Conservation (phyloP, 2,329 filamentous ascomycete genomes). For the Colletotrichum destructivum region DNA sequence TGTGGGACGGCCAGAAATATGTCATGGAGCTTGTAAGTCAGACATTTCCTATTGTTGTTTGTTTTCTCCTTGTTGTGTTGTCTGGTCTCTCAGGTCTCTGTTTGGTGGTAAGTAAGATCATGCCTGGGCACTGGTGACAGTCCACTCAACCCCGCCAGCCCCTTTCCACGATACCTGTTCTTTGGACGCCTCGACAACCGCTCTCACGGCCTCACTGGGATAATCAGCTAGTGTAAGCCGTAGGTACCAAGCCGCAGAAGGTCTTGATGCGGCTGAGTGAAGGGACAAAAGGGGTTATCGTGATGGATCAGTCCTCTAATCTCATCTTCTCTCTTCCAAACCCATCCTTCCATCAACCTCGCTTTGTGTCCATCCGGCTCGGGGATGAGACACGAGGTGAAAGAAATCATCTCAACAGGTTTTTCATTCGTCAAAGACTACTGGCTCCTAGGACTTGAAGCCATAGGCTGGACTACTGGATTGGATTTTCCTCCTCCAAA, state of each 20-base stretch:
- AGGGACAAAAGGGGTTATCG: neutral
- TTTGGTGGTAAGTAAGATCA: neutral
- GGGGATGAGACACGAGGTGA: neutral
- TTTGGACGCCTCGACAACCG: neutral
- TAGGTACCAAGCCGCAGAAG: neutral
- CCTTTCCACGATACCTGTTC: neutral
- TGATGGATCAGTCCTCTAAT: neutral
- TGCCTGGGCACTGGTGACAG: too few species aligned
- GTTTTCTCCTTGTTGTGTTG: neutral
- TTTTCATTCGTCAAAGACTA: too few species aligned
- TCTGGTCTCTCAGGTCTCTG: neutral
- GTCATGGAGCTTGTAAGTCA: constrained; percentile 58
- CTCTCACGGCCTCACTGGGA: neutral
- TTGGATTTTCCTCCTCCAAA: neutral
- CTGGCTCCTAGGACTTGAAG: neutral
- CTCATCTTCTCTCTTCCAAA: neutral
- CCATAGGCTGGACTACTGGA: neutral
- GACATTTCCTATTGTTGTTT: neutral
- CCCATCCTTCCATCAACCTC: neutral
- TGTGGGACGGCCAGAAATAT: constrained; percentile 58
- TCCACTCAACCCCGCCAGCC: neutral
- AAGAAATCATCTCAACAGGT: neutral
- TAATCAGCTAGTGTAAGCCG: neutral
- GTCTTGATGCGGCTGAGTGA: constrained; percentile 17
- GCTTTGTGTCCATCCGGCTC: neutral